Base-by-base conservation (phyloP, 2,329 filamentous ascomycete species). In the Emergomyces orientalis region DNA sequence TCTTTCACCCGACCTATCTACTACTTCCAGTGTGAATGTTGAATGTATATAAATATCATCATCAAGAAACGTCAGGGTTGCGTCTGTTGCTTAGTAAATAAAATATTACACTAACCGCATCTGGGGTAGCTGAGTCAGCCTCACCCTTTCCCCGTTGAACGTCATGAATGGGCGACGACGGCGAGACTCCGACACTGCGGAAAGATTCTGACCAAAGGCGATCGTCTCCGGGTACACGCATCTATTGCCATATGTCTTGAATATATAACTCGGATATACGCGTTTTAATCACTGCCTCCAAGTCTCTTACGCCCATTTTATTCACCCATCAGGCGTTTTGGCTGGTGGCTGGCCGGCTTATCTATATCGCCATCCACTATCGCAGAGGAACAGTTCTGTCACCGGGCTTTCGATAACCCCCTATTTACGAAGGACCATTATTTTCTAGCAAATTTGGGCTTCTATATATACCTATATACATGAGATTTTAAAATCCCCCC, bases 141-240 rank as follows among this genome's bases (percentile, higher is more conserved):
- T 11, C 25, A 2, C 32, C 56, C 7, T 5, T 22, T 13, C 7
- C n/a, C n/a, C 13, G 17, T 25, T 41, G 56, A 45, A 58, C 56
- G 56, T 58, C 56, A 58, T 45, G 56, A 45, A 58, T 9, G 25
- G 43, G 25, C 55, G 22, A 45, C 56, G 25, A 45, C 56, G 25
- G 41, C 37, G 41, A 41, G 9, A 41, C 19, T 19, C n/a, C 39
- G 39, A 27, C 39, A 27, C 2, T 9, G 13, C 11, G 8, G 22
- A n/a, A 45, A 41, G 19, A 13, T 13, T 37, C 37, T 19, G 32
- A 37, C 19, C 11, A 2, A 8, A 8, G 7, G 55, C 14, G 11
- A 43, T 17, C 30, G 39, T 58, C 25, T 9, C 22, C 39, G 56
- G 56, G 19, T 43, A 37, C 22, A 19, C 37, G 39, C 39, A 43